Evolutionary conservation across 257 asterid genomes (phyloP).

Genomic region (Nyctanthes arbortristis): DNA sequence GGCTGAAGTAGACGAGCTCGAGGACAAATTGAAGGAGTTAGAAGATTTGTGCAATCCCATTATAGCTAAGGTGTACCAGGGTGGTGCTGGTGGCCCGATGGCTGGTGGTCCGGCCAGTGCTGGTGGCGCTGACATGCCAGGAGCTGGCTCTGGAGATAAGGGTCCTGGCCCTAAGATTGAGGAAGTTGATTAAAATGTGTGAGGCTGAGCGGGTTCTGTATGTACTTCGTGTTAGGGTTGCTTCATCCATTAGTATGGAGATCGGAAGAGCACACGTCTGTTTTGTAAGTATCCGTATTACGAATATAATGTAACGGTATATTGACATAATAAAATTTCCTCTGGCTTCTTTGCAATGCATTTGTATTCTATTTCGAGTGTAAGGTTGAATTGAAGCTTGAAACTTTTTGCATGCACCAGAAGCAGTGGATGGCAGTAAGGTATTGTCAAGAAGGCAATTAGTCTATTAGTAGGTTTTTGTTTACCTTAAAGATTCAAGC

Average conservation of each 20-base stretch:
- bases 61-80: neutral
- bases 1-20: conserved; percentile 1
- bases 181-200: neutral
- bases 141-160: neutral
- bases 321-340: too few relatives aligned
- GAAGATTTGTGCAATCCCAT: conserved; percentile 2
- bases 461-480: too few relatives aligned
- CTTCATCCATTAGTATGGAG: neutral
- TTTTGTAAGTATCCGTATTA: too few relatives aligned
- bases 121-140: neutral
- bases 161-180: conserved; percentile 1
- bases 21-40: neutral
- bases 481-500: too few relatives aligned
- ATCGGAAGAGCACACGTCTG: too few relatives aligned
- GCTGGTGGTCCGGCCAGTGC: neutral
- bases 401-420: too few relatives aligned
- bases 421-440: too few relatives aligned
- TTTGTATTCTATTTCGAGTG: too few relatives aligned
- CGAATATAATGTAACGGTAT: too few relatives aligned
- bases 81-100: neutral
- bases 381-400: too few relatives aligned
- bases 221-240: neutral
- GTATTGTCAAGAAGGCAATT: too few relatives aligned
- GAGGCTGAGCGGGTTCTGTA: neutral
- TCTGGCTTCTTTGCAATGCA: too few relatives aligned